A percentile compares a stretch with the other conserved stretches of the same genome.
phyloP scores from a whole-genome alignment of 2,329 filamentous ascomycete genomes.

The Aureobasidium sp. region DNA sequence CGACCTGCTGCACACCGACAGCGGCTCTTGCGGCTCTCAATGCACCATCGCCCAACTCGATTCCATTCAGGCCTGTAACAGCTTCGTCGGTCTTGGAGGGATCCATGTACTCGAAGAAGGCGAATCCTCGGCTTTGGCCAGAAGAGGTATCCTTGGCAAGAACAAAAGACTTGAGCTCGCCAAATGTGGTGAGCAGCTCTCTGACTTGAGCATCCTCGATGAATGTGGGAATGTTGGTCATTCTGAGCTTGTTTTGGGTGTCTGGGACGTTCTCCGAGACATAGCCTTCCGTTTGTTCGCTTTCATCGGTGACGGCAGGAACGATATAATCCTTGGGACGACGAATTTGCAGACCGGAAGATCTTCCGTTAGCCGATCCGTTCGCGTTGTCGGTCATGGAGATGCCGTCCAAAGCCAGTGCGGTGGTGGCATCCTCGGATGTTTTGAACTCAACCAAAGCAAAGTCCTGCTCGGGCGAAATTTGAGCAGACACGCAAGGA shows the following conservation, averaged over 20 bases:
- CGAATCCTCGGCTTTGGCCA: slow-evolving; percentile 78
- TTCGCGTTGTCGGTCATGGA: slow-evolving; percentile 58
- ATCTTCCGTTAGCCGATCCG: slow-evolving; percentile 47
- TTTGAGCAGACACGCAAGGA: slow-evolving; percentile 75
- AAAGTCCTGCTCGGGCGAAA: slow-evolving; percentile 72
- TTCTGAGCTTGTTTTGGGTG: slow-evolving; percentile 89
- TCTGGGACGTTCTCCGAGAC: slow-evolving; percentile 79
- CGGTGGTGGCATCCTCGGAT: slow-evolving; percentile 80
- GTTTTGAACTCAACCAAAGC: slow-evolving; percentile 88
- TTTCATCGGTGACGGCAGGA: slow-evolving; percentile 67
- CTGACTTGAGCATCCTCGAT: slow-evolving; percentile 86
- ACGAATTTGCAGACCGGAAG: slow-evolving; percentile 63
- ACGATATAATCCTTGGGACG: slow-evolving; percentile 97
- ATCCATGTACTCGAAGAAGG: slow-evolving; percentile 91
- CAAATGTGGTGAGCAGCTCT: slow-evolving; percentile 84
- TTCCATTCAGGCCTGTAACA: slow-evolving; percentile 83
- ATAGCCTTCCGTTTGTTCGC: slow-evolving; percentile 65
- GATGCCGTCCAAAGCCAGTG: slow-evolving; percentile 82
- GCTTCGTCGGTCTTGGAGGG: slow-evolving; percentile 70
- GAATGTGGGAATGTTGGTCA: slow-evolving; percentile 81
- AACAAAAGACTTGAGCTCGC: slow-evolving; percentile 85
- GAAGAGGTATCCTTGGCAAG: slow-evolving; percentile 80
- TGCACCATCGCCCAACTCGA: slow-evolving; percentile 82
- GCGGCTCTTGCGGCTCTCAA: slow-evolving; percentile 84
- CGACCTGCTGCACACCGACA: slow-evolving; percentile 89